Percentiles rank a stretch among this genome's conserved stretches.
These are phyloP conservation scores for Lotus japonicus DNA, from an alignment of 306 rosid genomes.

Conservation along the genomic window DNA sequence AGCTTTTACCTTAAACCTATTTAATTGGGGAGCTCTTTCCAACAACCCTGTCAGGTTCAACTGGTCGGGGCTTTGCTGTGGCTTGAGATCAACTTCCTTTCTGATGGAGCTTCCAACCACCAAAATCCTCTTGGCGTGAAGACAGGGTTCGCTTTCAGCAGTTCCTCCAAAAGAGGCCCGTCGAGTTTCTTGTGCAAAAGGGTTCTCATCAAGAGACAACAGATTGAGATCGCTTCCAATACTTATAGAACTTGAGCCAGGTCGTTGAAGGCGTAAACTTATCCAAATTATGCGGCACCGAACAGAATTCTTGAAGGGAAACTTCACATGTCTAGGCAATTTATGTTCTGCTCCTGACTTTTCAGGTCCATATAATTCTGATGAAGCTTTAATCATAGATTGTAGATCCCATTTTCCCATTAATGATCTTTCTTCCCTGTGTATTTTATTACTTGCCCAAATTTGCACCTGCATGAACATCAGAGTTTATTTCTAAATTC, in stretches of 20 bases:
- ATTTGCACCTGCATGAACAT: conserved; percentile 76
- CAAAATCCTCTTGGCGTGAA: conserved; percentile 91
- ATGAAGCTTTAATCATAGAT: conserved; percentile 59
- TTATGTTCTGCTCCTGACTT: conserved; percentile 42
- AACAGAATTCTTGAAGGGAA: conserved; percentile 72
- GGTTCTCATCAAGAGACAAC: conserved; percentile 82
- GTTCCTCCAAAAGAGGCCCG: conserved; percentile 87
- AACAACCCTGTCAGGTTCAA: conserved; percentile 48
- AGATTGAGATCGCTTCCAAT: conserved; percentile 63
- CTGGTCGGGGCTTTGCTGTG: conserved; percentile 62
- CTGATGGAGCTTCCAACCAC: conserved; percentile 64
- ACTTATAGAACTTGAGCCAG: conserved; percentile 75
- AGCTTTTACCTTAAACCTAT: conserved; percentile 73
- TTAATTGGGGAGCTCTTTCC: conserved; percentile 75
- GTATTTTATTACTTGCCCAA: conserved; percentile 90
- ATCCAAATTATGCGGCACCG: conserved; percentile 95
- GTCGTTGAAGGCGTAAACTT: conserved; percentile 67
- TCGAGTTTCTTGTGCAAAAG: conserved; percentile 61
- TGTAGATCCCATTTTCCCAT: conserved; percentile 97
- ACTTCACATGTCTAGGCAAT: conserved; percentile 74
- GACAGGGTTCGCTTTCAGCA: conserved; percentile 62
- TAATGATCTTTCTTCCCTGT: conserved; percentile 86
- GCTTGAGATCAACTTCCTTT: conserved; percentile 47
- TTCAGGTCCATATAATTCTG: conserved; percentile 69
- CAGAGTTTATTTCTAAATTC: conserved; percentile 20